Evolutionary conservation across 2,329 filamentous ascomycete species (phyloP).

Genomic region (Neofusicoccum ribis): DNA sequence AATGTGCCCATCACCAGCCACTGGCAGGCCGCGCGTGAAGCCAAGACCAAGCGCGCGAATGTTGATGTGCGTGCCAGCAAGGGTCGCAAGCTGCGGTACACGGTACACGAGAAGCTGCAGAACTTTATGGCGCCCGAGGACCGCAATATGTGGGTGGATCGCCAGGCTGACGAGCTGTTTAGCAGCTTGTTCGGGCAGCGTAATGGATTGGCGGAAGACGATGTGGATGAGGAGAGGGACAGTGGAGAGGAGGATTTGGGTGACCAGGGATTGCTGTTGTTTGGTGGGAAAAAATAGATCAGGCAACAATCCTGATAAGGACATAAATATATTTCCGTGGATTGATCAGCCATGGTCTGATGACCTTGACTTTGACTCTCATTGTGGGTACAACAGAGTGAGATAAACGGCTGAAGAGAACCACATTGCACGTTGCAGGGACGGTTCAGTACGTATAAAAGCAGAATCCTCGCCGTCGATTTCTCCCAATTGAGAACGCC

Average conservation of each 20-base stretch:
- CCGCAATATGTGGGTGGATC: constrained; percentile 74
- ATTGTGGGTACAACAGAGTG: no score
- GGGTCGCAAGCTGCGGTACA: constrained; percentile 89
- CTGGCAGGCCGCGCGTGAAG: constrained; percentile 70
- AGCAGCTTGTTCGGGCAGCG: constrained; percentile 51
- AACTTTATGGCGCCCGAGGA: constrained; percentile 98
- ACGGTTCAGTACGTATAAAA: no score
- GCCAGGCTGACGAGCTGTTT: constrained; percentile 68
- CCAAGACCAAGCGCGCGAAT: constrained; percentile 73
- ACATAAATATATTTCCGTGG: no score
- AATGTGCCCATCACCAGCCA: constrained; percentile 20
- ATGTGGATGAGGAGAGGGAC: constrained; percentile 36
- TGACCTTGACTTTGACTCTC: no score
- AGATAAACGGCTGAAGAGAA: no score
- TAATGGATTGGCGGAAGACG: constrained; percentile 46
- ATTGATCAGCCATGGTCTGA: no score
- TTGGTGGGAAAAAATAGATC: constrained; percentile 11
- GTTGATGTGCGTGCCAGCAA: constrained; percentile 96
- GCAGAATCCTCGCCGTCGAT: no score
- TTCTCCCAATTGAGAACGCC: no score
- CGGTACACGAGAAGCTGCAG: constrained; percentile 93
- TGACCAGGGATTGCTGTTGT: constrained; percentile 17
- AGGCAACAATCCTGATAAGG: no score
- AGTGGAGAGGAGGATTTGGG: constrained; percentile 34
- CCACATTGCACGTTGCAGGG: no score